A percentile compares a stretch with the other conserved stretches of the same genome.
phyloP scores from a whole-genome alignment of 1,139 yeast species.

The Taphrina confusa region DNA sequence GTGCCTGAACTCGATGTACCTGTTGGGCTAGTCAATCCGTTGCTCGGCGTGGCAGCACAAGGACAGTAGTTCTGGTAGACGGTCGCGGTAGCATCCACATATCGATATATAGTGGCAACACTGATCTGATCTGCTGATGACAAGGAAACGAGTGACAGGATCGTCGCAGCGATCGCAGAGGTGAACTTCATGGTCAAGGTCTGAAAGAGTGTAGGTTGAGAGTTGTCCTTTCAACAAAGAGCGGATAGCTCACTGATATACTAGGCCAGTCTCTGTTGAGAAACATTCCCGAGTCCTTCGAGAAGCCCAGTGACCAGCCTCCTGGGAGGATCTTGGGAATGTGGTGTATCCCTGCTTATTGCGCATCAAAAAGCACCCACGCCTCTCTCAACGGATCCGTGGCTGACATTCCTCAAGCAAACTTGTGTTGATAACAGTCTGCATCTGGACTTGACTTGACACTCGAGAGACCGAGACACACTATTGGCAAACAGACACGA shows the following conservation, averaged over 20 bases:
- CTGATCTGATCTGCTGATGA: constrained; percentile 12
- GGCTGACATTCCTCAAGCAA: constrained; percentile 14
- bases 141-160: constrained; percentile 12
- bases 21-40: constrained; percentile 2
- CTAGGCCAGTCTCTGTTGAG: neutral
- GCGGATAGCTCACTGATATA: neutral
- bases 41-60: neutral
- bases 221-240: neutral
- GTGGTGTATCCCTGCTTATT: neutral
- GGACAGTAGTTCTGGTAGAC: constrained; percentile 30
- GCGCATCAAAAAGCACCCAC: neutral
- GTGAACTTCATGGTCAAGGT: constrained; percentile 14
- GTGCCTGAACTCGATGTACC: constrained; percentile 1
- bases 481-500: too few relatives aligned
- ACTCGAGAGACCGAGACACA: too few relatives aligned
- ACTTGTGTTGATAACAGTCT: neutral
- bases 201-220: constrained; percentile 9
- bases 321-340: neutral
- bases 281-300: constrained; percentile 10
- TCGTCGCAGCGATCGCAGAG: constrained; percentile 21
- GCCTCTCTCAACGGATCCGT: constrained; percentile 18
- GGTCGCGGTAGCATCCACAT: constrained; percentile 26
- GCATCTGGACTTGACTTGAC: too few relatives aligned
- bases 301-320: constrained; percentile 15
- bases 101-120: constrained; percentile 26